Conservation (phyloP, 2,329 filamentous ascomycete species). For the Colletotrichum sp. region DNA sequence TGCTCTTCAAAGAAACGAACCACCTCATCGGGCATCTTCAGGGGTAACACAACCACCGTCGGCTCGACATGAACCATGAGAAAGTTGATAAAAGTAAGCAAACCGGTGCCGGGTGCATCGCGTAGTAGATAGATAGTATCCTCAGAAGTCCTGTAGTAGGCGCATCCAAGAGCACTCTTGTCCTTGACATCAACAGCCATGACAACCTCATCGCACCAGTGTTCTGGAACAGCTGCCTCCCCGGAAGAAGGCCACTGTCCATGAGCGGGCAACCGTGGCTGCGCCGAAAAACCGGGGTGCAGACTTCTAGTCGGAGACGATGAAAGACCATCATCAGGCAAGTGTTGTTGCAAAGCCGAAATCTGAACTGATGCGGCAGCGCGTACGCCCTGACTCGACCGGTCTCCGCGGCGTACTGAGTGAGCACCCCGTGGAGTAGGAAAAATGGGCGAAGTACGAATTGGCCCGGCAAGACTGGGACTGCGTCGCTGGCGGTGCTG, state of each 20-base stretch:
- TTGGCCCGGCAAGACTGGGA: neutral
- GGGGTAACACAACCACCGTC: conserved; percentile 58
- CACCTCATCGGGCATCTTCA: conserved; percentile 48
- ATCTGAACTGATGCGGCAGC: neutral
- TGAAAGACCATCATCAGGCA: neutral
- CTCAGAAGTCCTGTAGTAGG: conserved; percentile 77
- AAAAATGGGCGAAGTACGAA: neutral
- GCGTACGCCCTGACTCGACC: neutral
- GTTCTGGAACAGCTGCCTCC: neutral
- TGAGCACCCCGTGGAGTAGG: neutral
- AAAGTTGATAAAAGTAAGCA: conserved; percentile 50
- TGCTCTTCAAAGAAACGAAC: conserved; percentile 31
- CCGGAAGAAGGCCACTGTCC: neutral
- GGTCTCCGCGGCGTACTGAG: neutral
- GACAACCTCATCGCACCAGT: conserved; percentile 61
- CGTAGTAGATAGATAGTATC: conserved; percentile 78
- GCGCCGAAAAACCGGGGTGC: neutral
- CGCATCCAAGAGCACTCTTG: conserved; percentile 78
- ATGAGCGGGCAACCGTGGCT: neutral
- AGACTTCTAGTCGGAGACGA: neutral
- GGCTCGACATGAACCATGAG: conserved; percentile 60
- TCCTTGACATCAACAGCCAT: conserved; percentile 81
- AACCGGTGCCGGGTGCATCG: conserved; percentile 48
- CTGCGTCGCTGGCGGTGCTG: neutral
- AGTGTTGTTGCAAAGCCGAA: neutral